phyloP scores from a whole-genome alignment of 805 yeast species.

The Candida tallmaniae region DNA sequence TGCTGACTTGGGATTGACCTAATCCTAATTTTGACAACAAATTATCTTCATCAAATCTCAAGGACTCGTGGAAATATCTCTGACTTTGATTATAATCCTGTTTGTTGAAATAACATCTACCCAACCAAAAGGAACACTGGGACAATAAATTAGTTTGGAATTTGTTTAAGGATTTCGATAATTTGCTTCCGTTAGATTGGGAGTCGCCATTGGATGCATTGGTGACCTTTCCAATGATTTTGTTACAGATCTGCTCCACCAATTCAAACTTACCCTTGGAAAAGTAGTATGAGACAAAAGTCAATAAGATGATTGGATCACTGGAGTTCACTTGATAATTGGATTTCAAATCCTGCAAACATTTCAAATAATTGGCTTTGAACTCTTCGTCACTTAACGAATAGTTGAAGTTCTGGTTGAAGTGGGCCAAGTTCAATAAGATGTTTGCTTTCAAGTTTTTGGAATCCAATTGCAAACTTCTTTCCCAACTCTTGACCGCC shows the following conservation, averaged over 20 bases:
- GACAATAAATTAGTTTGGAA: slow-evolving; percentile 31
- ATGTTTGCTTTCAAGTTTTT: slow-evolving; percentile 56
- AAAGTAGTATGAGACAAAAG: slow-evolving; percentile 68
- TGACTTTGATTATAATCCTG: slow-evolving; percentile 68
- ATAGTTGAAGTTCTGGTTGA: slow-evolving; percentile 56
- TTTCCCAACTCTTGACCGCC: slow-evolving; percentile 80
- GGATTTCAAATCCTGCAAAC: slow-evolving; percentile 45
- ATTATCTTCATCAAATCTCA: slow-evolving; percentile 59
- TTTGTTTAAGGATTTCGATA: slow-evolving; percentile 23
- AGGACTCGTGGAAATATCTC: slow-evolving; percentile 65
- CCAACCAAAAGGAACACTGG: slow-evolving; percentile 68
- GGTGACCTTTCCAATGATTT: slow-evolving; percentile 34
- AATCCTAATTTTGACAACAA: slow-evolving; percentile 73
- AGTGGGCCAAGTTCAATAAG: slow-evolving; percentile 61
- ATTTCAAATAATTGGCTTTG: slow-evolving; percentile 50
- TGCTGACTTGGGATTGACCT: slow-evolving; percentile 77
- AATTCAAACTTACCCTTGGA: slow-evolving; percentile 57
- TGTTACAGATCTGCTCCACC: slow-evolving; percentile 53
- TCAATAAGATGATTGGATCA: slow-evolving; percentile 59
- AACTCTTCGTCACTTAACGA: slow-evolving; percentile 62
- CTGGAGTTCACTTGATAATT: slow-evolving; percentile 39
- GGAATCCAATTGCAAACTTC: slow-evolving; percentile 66
- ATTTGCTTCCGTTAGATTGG: slow-evolving; percentile 9
- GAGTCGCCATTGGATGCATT: slow-evolving; percentile 5
- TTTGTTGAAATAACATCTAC: slow-evolving; percentile 62